phyloP scores from a whole-genome alignment of 108 stramenopile genomes.

The Fragilaria crotonensis region DNA sequence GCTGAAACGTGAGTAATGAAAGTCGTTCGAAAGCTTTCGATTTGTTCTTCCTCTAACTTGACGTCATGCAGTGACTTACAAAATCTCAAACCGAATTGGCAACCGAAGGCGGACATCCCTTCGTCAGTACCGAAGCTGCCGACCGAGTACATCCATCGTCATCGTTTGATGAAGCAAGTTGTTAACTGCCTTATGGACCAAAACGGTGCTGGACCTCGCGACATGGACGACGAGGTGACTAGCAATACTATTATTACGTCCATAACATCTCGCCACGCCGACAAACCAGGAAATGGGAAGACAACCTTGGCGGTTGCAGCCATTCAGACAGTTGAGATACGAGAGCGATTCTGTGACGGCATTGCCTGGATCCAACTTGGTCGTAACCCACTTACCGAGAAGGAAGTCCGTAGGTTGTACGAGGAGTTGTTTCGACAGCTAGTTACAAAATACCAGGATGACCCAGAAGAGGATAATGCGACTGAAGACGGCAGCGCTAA shows the following conservation, averaged over 20 bases:
- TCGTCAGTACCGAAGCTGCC: no score
- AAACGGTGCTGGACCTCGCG: slow-evolving; percentile 36
- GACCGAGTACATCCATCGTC: no score
- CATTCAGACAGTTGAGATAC: slow-evolving; percentile 80
- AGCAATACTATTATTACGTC: slow-evolving; percentile 62
- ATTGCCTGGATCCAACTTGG: slow-evolving; percentile 84
- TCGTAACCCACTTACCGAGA: slow-evolving; percentile 57
- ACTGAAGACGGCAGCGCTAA: slow-evolving; percentile 23
- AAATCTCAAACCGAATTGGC: no score
- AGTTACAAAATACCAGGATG: slow-evolving; percentile 48
- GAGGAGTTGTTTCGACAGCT: slow-evolving; percentile 79
- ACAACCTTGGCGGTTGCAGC: slow-evolving; percentile 82
- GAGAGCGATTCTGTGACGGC: slow-evolving; percentile 84
- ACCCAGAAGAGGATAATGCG: slow-evolving; percentile 32
- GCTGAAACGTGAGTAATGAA: slow-evolving; percentile 15
- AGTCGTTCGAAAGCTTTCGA: no score
- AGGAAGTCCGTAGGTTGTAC: slow-evolving; percentile 74
- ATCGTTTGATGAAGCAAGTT: slow-evolving; percentile 84
- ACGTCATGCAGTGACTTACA: no score
- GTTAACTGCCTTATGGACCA: slow-evolving; percentile 76
- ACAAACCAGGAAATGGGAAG: slow-evolving; percentile 87
- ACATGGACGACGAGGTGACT: slow-evolving; percentile 46
- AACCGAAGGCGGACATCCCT: slow-evolving; percentile 80
- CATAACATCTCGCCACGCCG: slow-evolving; percentile 79
- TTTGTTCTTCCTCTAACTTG: no score